A percentile compares a stretch with the other conserved stretches of the same genome.
Conservation (phyloP, 2,329 filamentous ascomycete species). For the Fusarium humuli region DNA sequence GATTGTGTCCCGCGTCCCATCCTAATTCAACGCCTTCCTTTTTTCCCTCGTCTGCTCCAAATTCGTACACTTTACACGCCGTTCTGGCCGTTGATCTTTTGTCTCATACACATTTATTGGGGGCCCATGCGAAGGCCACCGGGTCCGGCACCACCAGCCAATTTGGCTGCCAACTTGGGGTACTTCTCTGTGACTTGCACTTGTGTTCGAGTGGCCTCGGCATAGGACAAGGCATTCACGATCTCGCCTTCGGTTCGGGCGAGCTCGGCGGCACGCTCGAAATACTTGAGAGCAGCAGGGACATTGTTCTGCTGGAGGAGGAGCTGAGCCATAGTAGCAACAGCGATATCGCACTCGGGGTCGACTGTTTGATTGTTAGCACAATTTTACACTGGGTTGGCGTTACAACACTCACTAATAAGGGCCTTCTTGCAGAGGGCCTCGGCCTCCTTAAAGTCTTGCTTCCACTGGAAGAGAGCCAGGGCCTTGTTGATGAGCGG, state of each 20-base stretch:
- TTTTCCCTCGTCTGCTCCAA: conserved; percentile 35
- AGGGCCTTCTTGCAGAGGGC: conserved; percentile 97
- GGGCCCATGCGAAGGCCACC: conserved; percentile 54
- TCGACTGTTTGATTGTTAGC: conserved; percentile 76
- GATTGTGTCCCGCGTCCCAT: conserved; percentile 28
- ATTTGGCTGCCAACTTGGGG: conserved; percentile 79
- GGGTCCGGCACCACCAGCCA: conserved; percentile 58
- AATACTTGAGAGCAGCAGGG: conserved; percentile 93
- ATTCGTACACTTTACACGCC: conserved; percentile 49
- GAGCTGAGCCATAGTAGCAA: conserved; percentile 98
- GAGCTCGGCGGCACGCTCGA: conserved; percentile 94
- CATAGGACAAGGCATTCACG: conserved; percentile 95
- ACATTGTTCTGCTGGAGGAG: conserved; percentile 98
- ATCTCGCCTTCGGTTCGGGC: conserved; percentile 95
- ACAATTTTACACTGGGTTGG: conserved; percentile 4
- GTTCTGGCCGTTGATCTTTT: conserved; percentile 34
- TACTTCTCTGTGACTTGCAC: conserved; percentile 92
- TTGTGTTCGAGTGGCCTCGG: conserved; percentile 95
- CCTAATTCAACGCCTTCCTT: conserved; percentile 38
- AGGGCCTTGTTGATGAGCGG: conserved; percentile 99
- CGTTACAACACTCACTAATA: conserved; percentile 76
- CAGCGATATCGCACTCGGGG: conserved; percentile 97
- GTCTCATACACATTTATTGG: conserved; percentile 45
- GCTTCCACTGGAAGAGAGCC: conserved; percentile 97
- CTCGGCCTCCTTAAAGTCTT: conserved; percentile 94